Percentiles rank a stretch among this genome's conserved stretches.
These are phyloP conservation scores for Melastoma candidum DNA, from an alignment of 441 rosid genomes.

Conservation along the genomic window DNA sequence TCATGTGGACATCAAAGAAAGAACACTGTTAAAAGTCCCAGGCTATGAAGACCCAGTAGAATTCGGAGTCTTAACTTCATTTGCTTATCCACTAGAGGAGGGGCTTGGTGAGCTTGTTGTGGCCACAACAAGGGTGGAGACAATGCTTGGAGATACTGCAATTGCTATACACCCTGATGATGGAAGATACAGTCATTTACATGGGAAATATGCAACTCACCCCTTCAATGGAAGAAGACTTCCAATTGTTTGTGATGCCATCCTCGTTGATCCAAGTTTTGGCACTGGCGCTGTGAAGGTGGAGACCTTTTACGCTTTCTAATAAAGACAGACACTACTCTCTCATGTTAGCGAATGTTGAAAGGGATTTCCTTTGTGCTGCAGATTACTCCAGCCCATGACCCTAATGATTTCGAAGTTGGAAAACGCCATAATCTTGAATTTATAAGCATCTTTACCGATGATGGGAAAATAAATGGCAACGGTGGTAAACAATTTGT, in stretches of 20 bases:
- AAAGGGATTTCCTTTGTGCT: constrained; percentile 4
- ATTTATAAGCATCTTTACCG: constrained; percentile 80
- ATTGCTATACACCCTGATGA: constrained; percentile 91
- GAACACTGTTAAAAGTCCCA: constrained; percentile 56
- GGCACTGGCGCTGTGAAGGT: constrained; percentile 97
- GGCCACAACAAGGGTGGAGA: constrained; percentile 95
- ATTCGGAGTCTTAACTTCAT: constrained; percentile 86
- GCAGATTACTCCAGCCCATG: constrained; percentile 96
- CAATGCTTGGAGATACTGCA: constrained; percentile 98
- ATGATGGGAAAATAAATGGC: constrained; percentile 83
- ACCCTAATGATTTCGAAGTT: constrained; percentile 91
- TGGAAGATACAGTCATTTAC: constrained; percentile 71
- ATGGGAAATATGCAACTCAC: constrained; percentile 72
- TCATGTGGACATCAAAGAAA: constrained; percentile 63
- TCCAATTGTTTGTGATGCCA: constrained; percentile 69
- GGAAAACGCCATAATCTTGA: constrained; percentile 82
- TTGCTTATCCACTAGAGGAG: constrained; percentile 84
- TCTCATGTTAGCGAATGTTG: not conserved
- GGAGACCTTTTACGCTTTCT: too few relatives aligned
- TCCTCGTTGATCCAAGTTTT: constrained; percentile 83
- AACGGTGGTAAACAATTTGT: constrained; percentile 61
- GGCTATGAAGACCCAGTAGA: constrained; percentile 75
- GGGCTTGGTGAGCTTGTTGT: constrained; percentile 82
- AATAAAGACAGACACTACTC: not conserved
- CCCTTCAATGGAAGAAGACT: constrained; percentile 90